A percentile compares a stretch with the other conserved stretches of the same genome.
These are phyloP conservation scores for Lactifluus piperatus DNA, from an alignment of 768 basidiomycete genomes.

Conservation along the genomic window DNA sequence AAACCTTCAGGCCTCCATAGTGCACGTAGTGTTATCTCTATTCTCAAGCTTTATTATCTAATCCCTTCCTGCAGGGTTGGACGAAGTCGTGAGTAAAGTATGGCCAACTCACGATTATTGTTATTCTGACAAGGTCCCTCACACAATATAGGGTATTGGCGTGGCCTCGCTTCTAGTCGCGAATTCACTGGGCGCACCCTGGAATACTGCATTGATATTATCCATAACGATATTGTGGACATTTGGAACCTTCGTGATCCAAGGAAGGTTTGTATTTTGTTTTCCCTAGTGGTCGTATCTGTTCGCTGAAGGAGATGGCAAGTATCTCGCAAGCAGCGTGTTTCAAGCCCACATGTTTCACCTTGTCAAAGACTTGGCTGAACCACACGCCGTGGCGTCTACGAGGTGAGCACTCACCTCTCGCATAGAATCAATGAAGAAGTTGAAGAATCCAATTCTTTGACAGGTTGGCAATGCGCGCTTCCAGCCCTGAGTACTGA, in stretches of 20 bases:
- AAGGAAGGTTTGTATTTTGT: background rate
- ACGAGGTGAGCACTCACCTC: background rate
- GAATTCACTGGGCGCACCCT: background rate
- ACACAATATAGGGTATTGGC: conserved; percentile 7
- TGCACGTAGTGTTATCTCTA: background rate
- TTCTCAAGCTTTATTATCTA: background rate
- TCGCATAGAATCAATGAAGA: background rate
- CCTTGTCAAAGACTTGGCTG: conserved; percentile 2
- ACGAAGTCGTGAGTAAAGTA: background rate
- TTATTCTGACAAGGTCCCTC: background rate
- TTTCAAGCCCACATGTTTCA: background rate
- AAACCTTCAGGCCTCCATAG: conserved; percentile 1
- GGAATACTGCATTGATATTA: background rate
- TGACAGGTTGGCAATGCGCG: too few relatives aligned
- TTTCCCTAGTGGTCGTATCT: background rate
- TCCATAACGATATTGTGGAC: background rate
- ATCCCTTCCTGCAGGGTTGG: background rate
- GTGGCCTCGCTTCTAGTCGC: background rate
- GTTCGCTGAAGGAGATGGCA: background rate
- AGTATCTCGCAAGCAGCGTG: background rate
- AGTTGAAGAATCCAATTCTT: background rate
- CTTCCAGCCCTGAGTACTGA: too few relatives aligned
- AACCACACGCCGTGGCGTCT: background rate
- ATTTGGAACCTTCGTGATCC: background rate
- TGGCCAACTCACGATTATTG: background rate